phyloP scores from a whole-genome alignment of 1,284 basidiomycete genomes.

The Clitocybe nebularis region DNA sequence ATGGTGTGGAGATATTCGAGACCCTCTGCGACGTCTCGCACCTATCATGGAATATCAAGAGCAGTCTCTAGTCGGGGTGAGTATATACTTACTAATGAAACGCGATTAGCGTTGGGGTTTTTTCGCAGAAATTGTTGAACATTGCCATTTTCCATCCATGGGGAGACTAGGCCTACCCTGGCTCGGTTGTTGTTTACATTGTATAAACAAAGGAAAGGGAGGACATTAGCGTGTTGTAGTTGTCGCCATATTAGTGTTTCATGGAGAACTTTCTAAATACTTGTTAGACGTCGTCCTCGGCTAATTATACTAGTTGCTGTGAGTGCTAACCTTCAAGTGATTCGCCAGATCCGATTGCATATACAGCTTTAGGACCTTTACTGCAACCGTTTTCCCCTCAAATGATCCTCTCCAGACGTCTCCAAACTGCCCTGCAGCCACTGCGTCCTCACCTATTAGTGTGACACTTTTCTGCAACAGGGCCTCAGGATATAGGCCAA shows the following conservation, averaged over 20 bases:
- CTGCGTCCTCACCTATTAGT: constrained; percentile 8
- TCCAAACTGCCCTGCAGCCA: constrained; percentile 17
- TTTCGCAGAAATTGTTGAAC: constrained; percentile 19
- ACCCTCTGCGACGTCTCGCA: constrained; percentile 25
- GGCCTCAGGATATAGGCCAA: constrained; percentile 8
- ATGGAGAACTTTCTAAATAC: constrained; percentile 12
- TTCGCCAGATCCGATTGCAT: constrained; percentile 9
- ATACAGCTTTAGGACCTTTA: constrained; percentile 19
- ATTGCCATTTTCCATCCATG: constrained; percentile 30
- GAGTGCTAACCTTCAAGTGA: constrained; percentile 11
- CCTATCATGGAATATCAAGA: constrained; percentile 15
- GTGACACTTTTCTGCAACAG: constrained; percentile 9
- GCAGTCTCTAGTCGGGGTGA: background rate
- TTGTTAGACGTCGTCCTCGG: too few relatives aligned
- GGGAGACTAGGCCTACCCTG: constrained; percentile 28
- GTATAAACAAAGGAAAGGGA: constrained; percentile 23
- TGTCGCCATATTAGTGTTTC: constrained; percentile 25
- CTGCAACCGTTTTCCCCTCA: constrained; percentile 13
- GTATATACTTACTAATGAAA: constrained; percentile 16
- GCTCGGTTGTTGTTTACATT: constrained; percentile 13
- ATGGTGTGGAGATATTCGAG: constrained; percentile 30
- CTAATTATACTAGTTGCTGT: background rate
- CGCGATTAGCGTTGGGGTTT: constrained; percentile 15
- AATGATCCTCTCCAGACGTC: constrained; percentile 19
- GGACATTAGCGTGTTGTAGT: constrained; percentile 21